Conservation (phyloP, 2,329 filamentous ascomycete genomes). For the Pyricularia pennisetigena region DNA sequence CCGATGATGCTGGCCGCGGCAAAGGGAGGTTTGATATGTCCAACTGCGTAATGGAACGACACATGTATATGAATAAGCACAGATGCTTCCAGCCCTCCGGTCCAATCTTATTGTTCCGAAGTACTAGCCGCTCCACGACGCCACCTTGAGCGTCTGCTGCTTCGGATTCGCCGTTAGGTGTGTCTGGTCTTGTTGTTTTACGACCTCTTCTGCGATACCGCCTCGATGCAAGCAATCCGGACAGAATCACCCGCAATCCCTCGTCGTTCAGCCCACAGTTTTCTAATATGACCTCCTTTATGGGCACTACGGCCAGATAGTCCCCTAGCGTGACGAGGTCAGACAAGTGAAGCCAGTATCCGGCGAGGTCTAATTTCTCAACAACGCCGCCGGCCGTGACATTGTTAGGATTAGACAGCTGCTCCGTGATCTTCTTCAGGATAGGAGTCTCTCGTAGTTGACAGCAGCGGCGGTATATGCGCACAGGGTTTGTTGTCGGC, state of each 20-base stretch:
- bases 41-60: constrained; percentile 72
- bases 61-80: constrained; percentile 82
- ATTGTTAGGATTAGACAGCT: constrained; percentile 65
- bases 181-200: constrained; percentile 22
- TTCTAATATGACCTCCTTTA: constrained; percentile 77
- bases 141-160: constrained; percentile 46
- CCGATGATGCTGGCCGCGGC: constrained; percentile 9
- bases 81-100: constrained; percentile 87
- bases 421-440: constrained; percentile 82
- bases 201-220: constrained; percentile 47
- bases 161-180: constrained; percentile 22
- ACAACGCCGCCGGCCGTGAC: constrained; percentile 63
- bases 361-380: constrained; percentile 71
- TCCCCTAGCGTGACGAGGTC: constrained; percentile 86
- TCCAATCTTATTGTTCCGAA: constrained; percentile 90
- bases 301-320: constrained; percentile 86
- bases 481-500: constrained; percentile 81
- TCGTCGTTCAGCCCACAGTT: constrained; percentile 83
- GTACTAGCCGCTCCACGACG: constrained; percentile 73
- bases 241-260: constrained; percentile 75
- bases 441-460: constrained; percentile 89
- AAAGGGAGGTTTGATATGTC: constrained; percentile 82
- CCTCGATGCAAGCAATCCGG: constrained; percentile 74
- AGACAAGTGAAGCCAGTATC: constrained; percentile 71
- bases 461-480: constrained; percentile 91